Base-by-base conservation (phyloP, 2,329 filamentous ascomycete genomes). In the Aspergillus fumigatus region DNA sequence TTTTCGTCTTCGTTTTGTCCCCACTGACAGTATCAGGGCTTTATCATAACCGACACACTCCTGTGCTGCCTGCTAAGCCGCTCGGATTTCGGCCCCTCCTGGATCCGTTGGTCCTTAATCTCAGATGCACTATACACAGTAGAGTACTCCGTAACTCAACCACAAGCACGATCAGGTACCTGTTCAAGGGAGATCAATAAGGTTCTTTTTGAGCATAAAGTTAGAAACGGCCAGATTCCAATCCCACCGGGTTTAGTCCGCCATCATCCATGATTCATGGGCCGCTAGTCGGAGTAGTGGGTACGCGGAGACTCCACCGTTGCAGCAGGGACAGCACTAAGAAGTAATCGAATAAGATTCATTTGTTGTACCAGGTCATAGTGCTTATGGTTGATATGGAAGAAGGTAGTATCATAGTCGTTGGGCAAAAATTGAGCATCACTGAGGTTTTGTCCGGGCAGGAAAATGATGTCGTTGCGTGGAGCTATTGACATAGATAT, bases 1-100 rank as follows among this genome's bases (percentile, higher is more conserved):
- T 55, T 56, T 49, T 58, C 63, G 61, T 57, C 51, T 56, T 64
- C 57, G 35, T 58, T 49, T 17, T 14, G 59, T n/a, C 48, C 52
- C 62, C 66, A 61, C 62, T 41, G 41, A 48, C 11, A 27, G 38
- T 19, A 40, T 10, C 29, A 19, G 4, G 32, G 17, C 32, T 35
- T 35, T 38, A 38, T 43, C 47, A 29, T 50, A 26, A 27, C 40
- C 35, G 47, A 49, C 23, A 54, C 11, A 17, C 32, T 4, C 1
- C 32, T 17, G 14, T 14, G 14, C 32, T 38, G 14, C 14, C 32
- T 7, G 32, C 14, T 38, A 45, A 19, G 41, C 21, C 21, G 19
- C 19, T 23, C 41, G n/a, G 41, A 21, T 23, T 45, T 21, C n/a
- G 41, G 32, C 32, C 32, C 7, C 14, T 17, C 5, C 14, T 38